Evolutionary conservation across 805 yeast genomes (phyloP).

Genomic region (Henningerozyma blattae): DNA sequence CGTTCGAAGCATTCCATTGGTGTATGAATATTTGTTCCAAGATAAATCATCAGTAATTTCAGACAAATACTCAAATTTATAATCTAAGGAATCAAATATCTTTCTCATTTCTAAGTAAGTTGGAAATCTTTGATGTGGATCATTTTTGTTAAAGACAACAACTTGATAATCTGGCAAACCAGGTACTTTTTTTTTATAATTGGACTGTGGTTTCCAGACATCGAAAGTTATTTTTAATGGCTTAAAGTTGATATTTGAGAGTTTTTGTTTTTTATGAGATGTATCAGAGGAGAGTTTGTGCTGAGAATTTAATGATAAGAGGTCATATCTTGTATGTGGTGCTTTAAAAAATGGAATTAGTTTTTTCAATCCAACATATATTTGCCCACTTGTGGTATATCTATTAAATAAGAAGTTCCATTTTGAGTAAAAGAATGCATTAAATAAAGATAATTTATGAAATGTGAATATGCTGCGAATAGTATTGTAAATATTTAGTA

Average conservation of each 20-base stretch:
- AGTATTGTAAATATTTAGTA: background rate
- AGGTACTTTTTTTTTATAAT: constrained; percentile 59
- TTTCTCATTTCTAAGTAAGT: constrained; percentile 29
- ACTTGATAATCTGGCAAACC: constrained; percentile 67
- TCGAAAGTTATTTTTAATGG: constrained; percentile 35
- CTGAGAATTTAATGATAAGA: constrained; percentile 1
- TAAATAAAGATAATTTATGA: constrained; percentile 5
- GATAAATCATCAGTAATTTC: constrained; percentile 9
- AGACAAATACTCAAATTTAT: constrained; percentile 23
- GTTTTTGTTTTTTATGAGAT: background rate
- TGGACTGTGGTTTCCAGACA: constrained; percentile 76
- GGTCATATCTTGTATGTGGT: constrained; percentile 7
- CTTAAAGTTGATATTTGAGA: constrained; percentile 1
- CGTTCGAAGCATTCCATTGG: constrained; percentile 6
- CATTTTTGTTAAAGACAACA: constrained; percentile 39
- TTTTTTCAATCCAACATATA: constrained; percentile 21
- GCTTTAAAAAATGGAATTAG: constrained; percentile 14
- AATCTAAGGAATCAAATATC: constrained; percentile 23
- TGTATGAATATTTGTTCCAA: constrained; percentile 16
- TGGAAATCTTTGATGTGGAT: constrained; percentile 32
- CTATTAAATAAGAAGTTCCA: constrained; percentile 11
- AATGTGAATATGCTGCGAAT: constrained; percentile 1
- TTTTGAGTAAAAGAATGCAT: constrained; percentile 11
- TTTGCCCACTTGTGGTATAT: constrained; percentile 18
- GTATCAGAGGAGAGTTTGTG: no score